A percentile compares a stretch with the other conserved stretches of the same genome.
These are phyloP conservation scores for Emericellopsis cladophorae DNA, from an alignment of 2,329 filamentous ascomycete species.

Conservation along the genomic window DNA sequence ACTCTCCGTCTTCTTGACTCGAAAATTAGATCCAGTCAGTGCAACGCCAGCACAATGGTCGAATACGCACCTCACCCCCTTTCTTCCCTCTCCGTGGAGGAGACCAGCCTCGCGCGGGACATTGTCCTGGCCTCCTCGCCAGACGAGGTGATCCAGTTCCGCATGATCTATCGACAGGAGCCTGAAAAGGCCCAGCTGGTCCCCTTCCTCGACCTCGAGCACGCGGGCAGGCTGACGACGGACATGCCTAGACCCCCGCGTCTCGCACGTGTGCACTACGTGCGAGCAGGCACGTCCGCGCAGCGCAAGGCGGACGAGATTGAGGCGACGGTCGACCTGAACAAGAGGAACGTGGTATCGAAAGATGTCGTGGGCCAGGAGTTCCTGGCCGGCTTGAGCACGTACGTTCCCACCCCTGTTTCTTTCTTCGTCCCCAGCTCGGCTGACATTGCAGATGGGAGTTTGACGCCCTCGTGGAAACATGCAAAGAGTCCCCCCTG, in stretches of 20 bases:
- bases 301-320: no score
- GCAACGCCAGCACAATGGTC: no score
- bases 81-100: slow-evolving; percentile 32
- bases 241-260: slow-evolving; percentile 29
- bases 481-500: slow-evolving; percentile 26
- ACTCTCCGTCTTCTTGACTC: no score
- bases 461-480: slow-evolving; percentile 24
- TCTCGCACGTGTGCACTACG: slow-evolving; percentile 29
- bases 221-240: slow-evolving; percentile 32
- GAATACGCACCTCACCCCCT: slow-evolving; percentile 26
- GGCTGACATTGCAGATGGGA: slow-evolving; percentile 15
- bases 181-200: slow-evolving; percentile 46
- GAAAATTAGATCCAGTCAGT: no score
- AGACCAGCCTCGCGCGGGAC: slow-evolving; percentile 34
- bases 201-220: slow-evolving; percentile 49
- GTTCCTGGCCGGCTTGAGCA: no score
- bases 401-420: no score
- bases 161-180: slow-evolving; percentile 51
- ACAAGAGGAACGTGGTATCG: no score
- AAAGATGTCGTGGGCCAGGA: no score
- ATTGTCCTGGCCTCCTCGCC: slow-evolving; percentile 21
- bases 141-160: slow-evolving; percentile 24
- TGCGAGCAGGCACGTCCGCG: no score
- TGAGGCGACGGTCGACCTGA: no score
- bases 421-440: no score